These are phyloP conservation scores for Nigrospora osmanthi DNA, from an alignment of 2,329 filamentous ascomycete genomes.

Conservation along the genomic window DNA sequence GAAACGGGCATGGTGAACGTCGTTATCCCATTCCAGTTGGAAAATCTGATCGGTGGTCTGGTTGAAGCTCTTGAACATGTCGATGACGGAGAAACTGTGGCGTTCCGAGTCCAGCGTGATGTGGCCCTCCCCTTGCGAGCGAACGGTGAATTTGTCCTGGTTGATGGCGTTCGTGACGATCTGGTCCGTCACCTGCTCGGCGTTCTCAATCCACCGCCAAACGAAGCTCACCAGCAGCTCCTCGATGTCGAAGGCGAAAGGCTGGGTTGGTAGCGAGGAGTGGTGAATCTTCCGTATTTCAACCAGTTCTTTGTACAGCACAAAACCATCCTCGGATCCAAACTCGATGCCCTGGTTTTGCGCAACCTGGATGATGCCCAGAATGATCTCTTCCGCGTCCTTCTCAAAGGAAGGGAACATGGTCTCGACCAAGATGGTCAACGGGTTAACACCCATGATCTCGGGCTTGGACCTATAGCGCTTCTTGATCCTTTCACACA, in stretches of 20 bases:
- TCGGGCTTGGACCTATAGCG: constrained; percentile 82
- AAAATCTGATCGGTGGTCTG: constrained; percentile 84
- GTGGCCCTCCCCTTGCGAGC: constrained; percentile 54
- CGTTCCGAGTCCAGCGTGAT: constrained; percentile 70
- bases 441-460: constrained; percentile 65
- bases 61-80: constrained; percentile 90
- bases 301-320: constrained; percentile 82
- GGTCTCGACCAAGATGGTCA: constrained; percentile 69
- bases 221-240: constrained; percentile 83
- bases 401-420: constrained; percentile 86
- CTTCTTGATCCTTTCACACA: constrained; percentile 86
- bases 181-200: constrained; percentile 69
- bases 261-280: constrained; percentile 61
- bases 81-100: constrained; percentile 88
- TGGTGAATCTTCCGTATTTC: constrained; percentile 77
- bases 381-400: constrained; percentile 79
- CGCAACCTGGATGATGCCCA: constrained; percentile 68
- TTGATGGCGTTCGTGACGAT: constrained; percentile 89
- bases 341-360: constrained; percentile 66
- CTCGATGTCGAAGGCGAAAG: constrained; percentile 85
- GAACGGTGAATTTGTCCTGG: constrained; percentile 78
- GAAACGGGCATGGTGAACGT: constrained; percentile 89
- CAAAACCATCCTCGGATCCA: constrained; percentile 85
- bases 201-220: constrained; percentile 85
- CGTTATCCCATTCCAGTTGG: constrained; percentile 84